Base-by-base conservation (phyloP, 164 flowering plant species). In the Nymphaea thermarum region DNA sequence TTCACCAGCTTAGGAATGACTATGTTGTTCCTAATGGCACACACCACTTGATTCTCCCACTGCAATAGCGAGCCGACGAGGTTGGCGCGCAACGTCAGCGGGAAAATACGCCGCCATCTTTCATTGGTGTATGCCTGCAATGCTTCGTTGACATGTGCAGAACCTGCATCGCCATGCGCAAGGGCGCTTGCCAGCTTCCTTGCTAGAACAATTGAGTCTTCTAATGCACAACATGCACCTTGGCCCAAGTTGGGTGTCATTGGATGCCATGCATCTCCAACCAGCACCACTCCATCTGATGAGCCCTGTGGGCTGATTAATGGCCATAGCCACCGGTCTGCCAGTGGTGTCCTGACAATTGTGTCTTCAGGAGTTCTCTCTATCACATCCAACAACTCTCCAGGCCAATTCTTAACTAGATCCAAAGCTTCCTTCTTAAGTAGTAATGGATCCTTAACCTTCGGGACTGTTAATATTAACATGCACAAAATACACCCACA, bases 181-280 rank as follows among this genome's bases (percentile, higher is more conserved):
- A 85, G 70, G 11, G 88, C 88, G 25, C 53, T 44, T 4, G 84
- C 82, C 2, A 93, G 87, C 71, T 85, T 86, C 70, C 73, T 80
- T n/a, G 93, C 82, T 41, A 93, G 77, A 62, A 86, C 82, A 4
- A 91, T 81, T 3, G 98, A 79, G 78, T 93, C 98, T 66, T 91
- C 98, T 62, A 93, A 63, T 3, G 98, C 97, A 77, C 96, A 87
- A 65, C 98, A 91, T 41, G 88, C 98, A 25, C 97, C 98, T 84
- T 91, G 98, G 6, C 98, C 98, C 0, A 91, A 89, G 76, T 93
- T 93, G 43, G 97, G 98, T 42, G 98, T 93, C 98, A 93, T 93
- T 3, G 98, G 98, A 66, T 93, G 98, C 98, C 98, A 91, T 8
- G 98, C 98, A 78, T 93, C 98, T 11, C 98, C 97, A 0, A 72